Conservation (phyloP, 2,329 filamentous ascomycete genomes). For the Clonostachys rhizophaga region DNA sequence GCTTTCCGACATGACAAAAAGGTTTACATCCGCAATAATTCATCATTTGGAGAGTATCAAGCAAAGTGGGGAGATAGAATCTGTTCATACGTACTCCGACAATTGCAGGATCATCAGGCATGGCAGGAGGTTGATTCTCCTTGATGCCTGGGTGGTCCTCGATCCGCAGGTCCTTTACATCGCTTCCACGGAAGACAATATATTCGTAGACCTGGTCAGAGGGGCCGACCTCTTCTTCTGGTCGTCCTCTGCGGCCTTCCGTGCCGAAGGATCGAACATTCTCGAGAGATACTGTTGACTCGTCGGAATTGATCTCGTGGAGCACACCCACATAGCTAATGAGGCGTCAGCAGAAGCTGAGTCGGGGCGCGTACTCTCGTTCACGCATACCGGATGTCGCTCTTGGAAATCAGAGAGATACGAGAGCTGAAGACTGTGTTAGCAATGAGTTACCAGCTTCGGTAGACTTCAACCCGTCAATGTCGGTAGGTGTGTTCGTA, state of each 20-base stretch:
- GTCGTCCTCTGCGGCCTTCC: slow-evolving; percentile 77
- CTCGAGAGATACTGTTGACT: slow-evolving; percentile 93
- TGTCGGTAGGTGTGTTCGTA: slow-evolving; percentile 20
- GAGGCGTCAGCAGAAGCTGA: slow-evolving; percentile 22
- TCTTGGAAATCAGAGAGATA: slow-evolving; percentile 96
- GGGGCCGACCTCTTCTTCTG: slow-evolving; percentile 75
- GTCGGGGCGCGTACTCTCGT: background rate
- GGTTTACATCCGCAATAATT: slow-evolving; percentile 97
- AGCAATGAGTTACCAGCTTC: slow-evolving; percentile 34
- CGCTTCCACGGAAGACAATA: slow-evolving; percentile 96
- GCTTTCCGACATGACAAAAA: slow-evolving; percentile 75
- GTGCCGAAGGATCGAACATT: slow-evolving; percentile 94
- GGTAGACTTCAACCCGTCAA: slow-evolving; percentile 12
- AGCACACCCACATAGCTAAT: slow-evolving; percentile 88
- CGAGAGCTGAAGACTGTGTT: slow-evolving; percentile 59
- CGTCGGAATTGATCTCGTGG: slow-evolving; percentile 96
- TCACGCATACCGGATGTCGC: slow-evolving; percentile 76
- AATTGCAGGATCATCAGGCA: slow-evolving; percentile 94
- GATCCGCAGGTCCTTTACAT: slow-evolving; percentile 96
- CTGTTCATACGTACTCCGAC: slow-evolving; percentile 75
- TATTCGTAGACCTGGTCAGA: slow-evolving; percentile 94
- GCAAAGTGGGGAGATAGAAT: background rate
- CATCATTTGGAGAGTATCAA: slow-evolving; percentile 57
- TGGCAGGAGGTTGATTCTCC: slow-evolving; percentile 69
- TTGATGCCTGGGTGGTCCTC: slow-evolving; percentile 75